Percentiles rank a stretch among this genome's conserved stretches.
phyloP scores from a whole-genome alignment of 2,329 filamentous ascomycete genomes.

The Trichoderma breve region DNA sequence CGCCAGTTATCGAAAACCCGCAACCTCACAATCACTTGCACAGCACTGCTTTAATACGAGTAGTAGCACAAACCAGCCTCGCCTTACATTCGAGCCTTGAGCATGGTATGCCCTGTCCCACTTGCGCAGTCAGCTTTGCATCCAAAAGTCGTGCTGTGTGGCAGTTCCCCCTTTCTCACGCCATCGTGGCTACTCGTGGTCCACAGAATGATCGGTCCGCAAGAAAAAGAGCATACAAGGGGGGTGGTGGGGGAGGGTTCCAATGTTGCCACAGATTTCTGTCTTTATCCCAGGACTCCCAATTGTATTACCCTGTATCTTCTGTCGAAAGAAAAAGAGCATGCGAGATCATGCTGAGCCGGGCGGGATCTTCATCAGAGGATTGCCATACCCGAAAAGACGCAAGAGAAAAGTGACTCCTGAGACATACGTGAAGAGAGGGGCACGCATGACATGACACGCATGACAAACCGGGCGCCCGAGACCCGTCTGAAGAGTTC shows the following conservation, averaged over 20 bases:
- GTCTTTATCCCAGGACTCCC: no score
- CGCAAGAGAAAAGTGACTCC: neutral
- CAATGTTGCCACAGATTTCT: neutral
- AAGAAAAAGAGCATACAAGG: neutral
- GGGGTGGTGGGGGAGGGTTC: neutral
- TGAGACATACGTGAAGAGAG: neutral
- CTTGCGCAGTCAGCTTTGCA: neutral
- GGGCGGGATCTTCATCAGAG: neutral
- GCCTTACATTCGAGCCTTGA: neutral
- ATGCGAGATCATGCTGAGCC: neutral
- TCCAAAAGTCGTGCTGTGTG: neutral
- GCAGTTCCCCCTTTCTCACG: neutral
- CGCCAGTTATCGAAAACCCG: neutral
- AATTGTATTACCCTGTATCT: neutral
- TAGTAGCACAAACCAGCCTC: neutral
- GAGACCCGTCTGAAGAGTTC: neutral
- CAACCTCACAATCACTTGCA: neutral
- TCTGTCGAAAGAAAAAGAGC: neutral
- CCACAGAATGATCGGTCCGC: neutral
- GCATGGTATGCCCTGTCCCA: neutral
- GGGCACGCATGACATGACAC: neutral
- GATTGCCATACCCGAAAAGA: neutral
- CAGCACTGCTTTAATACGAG: neutral
- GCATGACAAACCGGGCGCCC: conserved; percentile 5
- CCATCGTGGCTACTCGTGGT: neutral